Evolutionary conservation across 805 yeast species (phyloP), one percentile per base, ranked within the genome.

Genomic region (Schizosaccharomyces lindneri): DNA sequence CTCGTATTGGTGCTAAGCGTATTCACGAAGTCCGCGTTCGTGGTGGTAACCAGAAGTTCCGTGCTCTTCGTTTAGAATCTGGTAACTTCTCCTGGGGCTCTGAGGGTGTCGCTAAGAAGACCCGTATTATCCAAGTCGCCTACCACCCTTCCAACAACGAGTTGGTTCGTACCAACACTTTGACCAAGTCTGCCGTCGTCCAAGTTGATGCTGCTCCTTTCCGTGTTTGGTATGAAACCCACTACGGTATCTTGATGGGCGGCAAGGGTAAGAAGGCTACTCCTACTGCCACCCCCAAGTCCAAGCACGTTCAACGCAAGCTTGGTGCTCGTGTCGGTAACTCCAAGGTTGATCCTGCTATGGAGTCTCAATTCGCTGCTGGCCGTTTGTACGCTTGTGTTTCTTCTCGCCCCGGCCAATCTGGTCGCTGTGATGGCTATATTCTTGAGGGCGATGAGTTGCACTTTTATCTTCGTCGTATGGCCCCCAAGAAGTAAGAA

Each of bases 131-230:
- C 73, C 83, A 85, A 79, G 98, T 93, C 71, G 93, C 83, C 75
- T 93, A 89, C 94, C 98, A 93, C 78, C 98, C 98, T 74, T 89
- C 97, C 69, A 93, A 90, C 86, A 93, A 93, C 80, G 98, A 93
- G 81, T 85, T 93, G 80, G 95, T 93, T 73, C 93, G 98, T 85
- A 93, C 98, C 72, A 93, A 93, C 87, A 93, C 98, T 74, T 81
- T 93, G 78, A 93, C 98, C 79, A 93, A 93, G 83, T 77, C 96
- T 72, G 97, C 98, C 75, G 82, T 93, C 75, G 98, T 93, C 69
- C 98, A 93, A 82, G 86, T 93, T 73, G 98, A 93, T 81, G 98
- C 98, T 73, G 87, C 97, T 75, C 98, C 98, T 74, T 93, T 93
- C 93, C 90, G 88, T 78, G 97, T 90, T 81, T 93, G 93, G 93